Evolutionary conservation across 352 stramenopile genomes (phyloP).

Genomic region (Pythium folliculosum): DNA sequence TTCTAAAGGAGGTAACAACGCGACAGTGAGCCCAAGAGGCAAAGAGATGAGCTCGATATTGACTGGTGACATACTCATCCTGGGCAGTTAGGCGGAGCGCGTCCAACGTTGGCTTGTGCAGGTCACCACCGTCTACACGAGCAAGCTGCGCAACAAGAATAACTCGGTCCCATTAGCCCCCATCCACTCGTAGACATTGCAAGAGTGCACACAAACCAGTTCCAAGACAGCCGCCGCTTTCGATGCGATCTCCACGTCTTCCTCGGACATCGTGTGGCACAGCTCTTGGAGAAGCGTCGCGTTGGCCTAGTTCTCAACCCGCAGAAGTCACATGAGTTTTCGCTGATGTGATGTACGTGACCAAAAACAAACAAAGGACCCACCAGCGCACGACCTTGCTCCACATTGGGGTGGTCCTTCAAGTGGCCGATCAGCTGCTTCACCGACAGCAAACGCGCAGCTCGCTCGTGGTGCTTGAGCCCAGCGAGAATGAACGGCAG

Average conservation of each 20-base stretch:
- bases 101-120: constrained; percentile 58
- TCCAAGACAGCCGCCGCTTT: constrained; percentile 64
- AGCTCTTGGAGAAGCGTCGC: constrained; percentile 53
- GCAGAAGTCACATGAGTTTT: neutral
- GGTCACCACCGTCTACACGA: constrained; percentile 34
- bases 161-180: neutral
- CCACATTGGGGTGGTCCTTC: constrained; percentile 44
- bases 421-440: constrained; percentile 78
- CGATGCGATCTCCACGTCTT: constrained; percentile 69
- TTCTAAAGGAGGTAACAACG: constrained; percentile 2
- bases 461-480: constrained; percentile 59
- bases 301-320: constrained; percentile 35
- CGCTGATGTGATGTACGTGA: too few relatives aligned
- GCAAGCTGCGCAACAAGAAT: constrained; percentile 40
- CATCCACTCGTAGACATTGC: neutral
- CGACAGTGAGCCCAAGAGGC: neutral
- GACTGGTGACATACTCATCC: constrained; percentile 3
- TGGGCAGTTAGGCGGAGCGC: constrained; percentile 40
- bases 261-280: constrained; percentile 60
- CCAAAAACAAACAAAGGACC: neutral
- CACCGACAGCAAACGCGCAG: constrained; percentile 59
- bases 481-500: constrained; percentile 74
- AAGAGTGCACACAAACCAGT: constrained; percentile 36
- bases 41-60: neutral
- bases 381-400: constrained; percentile 59